These are phyloP conservation scores for Pichia inconspicua DNA, from an alignment of 1,139 yeast species.

Conservation along the genomic window DNA sequence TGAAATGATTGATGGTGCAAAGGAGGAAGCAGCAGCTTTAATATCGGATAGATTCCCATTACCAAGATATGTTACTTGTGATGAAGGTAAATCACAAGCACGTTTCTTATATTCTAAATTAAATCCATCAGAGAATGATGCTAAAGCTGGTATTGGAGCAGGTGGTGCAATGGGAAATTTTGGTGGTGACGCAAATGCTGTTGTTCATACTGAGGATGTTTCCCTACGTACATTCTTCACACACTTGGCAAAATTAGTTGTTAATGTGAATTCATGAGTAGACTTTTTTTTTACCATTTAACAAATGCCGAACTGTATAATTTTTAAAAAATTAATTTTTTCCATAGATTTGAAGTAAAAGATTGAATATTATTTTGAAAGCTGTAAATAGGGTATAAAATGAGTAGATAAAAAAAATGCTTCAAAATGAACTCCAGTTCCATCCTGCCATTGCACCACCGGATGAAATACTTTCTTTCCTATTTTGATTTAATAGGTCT, in stretches of 20 bases:
- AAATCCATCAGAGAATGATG: conserved; percentile 78
- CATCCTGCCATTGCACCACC: conserved; percentile 59
- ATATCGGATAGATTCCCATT: conserved; percentile 92
- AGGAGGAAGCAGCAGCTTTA: conserved; percentile 85
- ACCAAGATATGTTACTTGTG: conserved; percentile 93
- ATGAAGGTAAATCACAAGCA: conserved; percentile 97
- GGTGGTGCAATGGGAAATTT: conserved; percentile 32
- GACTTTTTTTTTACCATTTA: not conserved
- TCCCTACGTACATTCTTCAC: conserved; percentile 87
- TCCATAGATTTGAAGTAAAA: no score
- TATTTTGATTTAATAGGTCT: conserved; percentile 11
- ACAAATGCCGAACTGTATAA: not conserved
- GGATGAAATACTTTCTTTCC: conserved; percentile 16
- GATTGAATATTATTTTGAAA: not conserved
- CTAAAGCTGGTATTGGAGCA: conserved; percentile 37
- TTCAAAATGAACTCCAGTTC: conserved; percentile 65
- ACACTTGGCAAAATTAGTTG: conserved; percentile 79
- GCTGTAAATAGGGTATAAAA: not conserved
- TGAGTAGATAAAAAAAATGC: no score
- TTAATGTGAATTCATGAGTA: conserved; percentile 28
- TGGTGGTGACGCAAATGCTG: conserved; percentile 47
- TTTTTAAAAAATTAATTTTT: no score
- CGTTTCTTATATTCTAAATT: conserved; percentile 90
- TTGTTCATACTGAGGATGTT: conserved; percentile 92
- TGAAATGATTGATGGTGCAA: conserved; percentile 79